Base-by-base conservation (phyloP, 345 rosid genomes). In the Reutealis trisperma region DNA sequence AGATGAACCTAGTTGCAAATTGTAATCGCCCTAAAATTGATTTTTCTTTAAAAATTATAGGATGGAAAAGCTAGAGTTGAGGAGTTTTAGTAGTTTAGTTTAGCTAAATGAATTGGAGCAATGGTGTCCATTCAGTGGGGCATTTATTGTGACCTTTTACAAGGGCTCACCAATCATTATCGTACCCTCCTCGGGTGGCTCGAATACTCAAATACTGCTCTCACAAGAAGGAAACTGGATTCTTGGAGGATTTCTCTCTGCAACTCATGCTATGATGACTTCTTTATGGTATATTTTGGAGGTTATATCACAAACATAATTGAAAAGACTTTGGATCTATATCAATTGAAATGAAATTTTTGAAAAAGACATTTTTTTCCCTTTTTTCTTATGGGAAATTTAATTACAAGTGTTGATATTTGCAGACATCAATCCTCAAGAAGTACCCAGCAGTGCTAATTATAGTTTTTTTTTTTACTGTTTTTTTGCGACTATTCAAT, bases 401-500 rank as follows among this genome's bases (percentile, higher is more conserved):
- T 22, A 13, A 44, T 10, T 22, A 6, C 44, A 19, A 1, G 24
- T 16, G 12, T 54, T 49, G 24, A 16, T 27, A n/a, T 41, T 81
- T 24, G 41, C 61, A 61, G 79, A 73, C 79, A 0, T 54, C 27
- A 18, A 47, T 70, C n/a, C 57, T 78, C 13, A 34, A 19, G 16
- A 75, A 74, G 0, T 70, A 16, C 78, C 59, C 84, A 25, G 1
- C 61, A 54, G 74, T 52, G 63, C 45, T 54, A 21, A 45, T 54
- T 11, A 21, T 52, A 18, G 51, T 60, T 4, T 24, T 71, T 16
- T 71, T 16, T 18, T 54, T 55, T 10, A 34, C 8, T 1, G 72
- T 65, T 11, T 73, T 69, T 76, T 83, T 27, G 32, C 21, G 8
- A 72, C 88, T 2, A 73, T 80, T 58, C 81, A 77, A 54, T 59